phyloP scores from a whole-genome alignment of 371 early-diverging fungal genomes.

The Rhizopus microsporus region DNA sequence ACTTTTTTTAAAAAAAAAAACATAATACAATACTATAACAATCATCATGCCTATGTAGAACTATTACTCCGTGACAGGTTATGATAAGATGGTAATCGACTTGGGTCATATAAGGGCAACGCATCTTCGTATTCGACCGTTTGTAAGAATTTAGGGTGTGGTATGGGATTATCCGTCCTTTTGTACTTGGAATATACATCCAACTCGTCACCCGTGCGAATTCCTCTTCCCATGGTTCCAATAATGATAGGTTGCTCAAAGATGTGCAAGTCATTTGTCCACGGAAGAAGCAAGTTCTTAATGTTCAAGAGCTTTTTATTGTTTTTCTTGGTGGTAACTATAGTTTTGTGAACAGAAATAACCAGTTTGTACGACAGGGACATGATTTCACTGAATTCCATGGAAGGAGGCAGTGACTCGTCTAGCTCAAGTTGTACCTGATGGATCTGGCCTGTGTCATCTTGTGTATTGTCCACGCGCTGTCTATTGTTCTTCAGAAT shows the following conservation, averaged over 20 bases:
- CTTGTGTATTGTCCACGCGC: background rate
- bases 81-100: constrained; percentile 13
- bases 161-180: background rate
- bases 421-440: constrained; percentile 1
- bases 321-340: constrained; percentile 6
- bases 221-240: constrained; percentile 12
- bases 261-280: background rate
- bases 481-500: background rate
- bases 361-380: constrained; percentile 12
- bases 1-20: too few species aligned
- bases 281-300: background rate
- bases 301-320: constrained; percentile 5
- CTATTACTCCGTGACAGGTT: background rate
- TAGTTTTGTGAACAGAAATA: constrained; percentile 6
- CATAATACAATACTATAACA: too few species aligned
- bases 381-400: constrained; percentile 17
- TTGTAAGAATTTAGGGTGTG: constrained; percentile 15
- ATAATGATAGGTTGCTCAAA: constrained; percentile 12
- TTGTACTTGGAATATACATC: constrained; percentile 3
- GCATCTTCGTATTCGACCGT: constrained; percentile 12
- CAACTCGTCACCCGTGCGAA: constrained; percentile 9
- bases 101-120: constrained; percentile 16
- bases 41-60: too few species aligned
- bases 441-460: background rate
- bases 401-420: constrained; percentile 11